phyloP scores from a whole-genome alignment of 441 rosid genomes.

The Croton laevigatus region DNA sequence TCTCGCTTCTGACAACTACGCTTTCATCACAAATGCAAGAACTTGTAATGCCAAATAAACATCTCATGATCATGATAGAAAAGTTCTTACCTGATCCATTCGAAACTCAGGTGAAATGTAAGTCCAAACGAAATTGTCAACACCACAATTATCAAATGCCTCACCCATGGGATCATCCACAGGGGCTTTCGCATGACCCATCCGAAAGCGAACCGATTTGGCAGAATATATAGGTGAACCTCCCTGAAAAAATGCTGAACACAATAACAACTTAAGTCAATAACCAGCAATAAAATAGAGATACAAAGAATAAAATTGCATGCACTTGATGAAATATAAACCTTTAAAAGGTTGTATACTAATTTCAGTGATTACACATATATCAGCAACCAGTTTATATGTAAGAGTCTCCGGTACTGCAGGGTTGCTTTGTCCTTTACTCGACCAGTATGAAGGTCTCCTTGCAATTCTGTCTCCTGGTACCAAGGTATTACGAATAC shows the following conservation, averaged over 20 bases:
- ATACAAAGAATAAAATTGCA: neutral
- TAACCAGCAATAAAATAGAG: conserved; percentile 10
- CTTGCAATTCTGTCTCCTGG: conserved; percentile 41
- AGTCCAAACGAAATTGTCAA: conserved; percentile 64
- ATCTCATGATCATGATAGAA: neutral
- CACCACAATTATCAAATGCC: conserved; percentile 28
- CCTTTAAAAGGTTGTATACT: conserved; percentile 82
- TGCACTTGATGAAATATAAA: conserved; percentile 20
- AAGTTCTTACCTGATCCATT: conserved; percentile 64
- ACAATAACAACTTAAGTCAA: conserved; percentile 22
- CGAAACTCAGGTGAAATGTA: conserved; percentile 82
- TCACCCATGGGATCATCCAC: conserved; percentile 28
- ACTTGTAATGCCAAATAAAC: neutral
- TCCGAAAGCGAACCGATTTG: conserved; percentile 60
- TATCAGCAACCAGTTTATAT: conserved; percentile 59
- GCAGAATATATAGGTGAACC: conserved; percentile 86
- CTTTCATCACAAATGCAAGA: neutral
- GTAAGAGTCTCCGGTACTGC: conserved; percentile 81
- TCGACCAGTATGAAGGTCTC: conserved; percentile 83
- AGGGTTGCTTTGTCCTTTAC: conserved; percentile 64
- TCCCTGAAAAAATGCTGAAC: conserved; percentile 67
- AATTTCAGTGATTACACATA: conserved; percentile 72
- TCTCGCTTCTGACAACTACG: no score
- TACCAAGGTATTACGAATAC: conserved; percentile 68
- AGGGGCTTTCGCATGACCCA: conserved; percentile 53